Base-by-base conservation (phyloP, 2,329 filamentous ascomycete species). In the Huntiella abstrusa region DNA sequence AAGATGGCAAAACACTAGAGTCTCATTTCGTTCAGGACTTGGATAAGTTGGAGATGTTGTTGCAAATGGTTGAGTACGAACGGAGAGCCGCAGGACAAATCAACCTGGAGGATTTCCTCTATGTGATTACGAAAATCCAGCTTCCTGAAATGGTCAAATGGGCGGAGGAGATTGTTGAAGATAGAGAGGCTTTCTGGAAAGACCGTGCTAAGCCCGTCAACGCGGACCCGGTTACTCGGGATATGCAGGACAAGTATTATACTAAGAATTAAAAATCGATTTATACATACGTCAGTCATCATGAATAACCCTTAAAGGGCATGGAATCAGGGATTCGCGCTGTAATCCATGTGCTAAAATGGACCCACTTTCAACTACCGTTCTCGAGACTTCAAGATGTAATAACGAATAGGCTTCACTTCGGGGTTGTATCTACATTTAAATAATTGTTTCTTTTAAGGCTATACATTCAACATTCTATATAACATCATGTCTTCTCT, bases 41-140 rank as follows among this genome's bases (percentile, higher is more conserved):
- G 50, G 91, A 98, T 64, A 96, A 96, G 75, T 77, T 98, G 61
- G 91, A 98, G 65, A 67, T 98, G 53, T 64, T 98, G 51, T 65
- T 93, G 57, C 91, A 98, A 66, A 95, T 95, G 83, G 67, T 93
- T 28, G 91, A 98, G 63, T 98, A 98, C 58, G 91, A 98, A 71
- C 79, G 81, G 54, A 64, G 70, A 10, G 68, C 75, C 43, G 63
- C 77, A 47, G 74, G 75, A 28, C 63, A 65, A 52, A 61, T 85
- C 34, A 85, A 96, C 60, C 65, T 98, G 43, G 76, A 81, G 45
- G 91, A 98, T 64, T 96, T 98, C 54, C 73, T 76, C 1, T 80
- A 81, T 57, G 91, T 95, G 2, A 74, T 82, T 5, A 70, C 66
- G 40, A 75, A 74, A 54, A 80, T 96, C 53, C 68, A 71, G 46